phyloP scores from a whole-genome alignment of 2,329 filamentous ascomycete genomes.

The Trichoderma atrobrunneum region DNA sequence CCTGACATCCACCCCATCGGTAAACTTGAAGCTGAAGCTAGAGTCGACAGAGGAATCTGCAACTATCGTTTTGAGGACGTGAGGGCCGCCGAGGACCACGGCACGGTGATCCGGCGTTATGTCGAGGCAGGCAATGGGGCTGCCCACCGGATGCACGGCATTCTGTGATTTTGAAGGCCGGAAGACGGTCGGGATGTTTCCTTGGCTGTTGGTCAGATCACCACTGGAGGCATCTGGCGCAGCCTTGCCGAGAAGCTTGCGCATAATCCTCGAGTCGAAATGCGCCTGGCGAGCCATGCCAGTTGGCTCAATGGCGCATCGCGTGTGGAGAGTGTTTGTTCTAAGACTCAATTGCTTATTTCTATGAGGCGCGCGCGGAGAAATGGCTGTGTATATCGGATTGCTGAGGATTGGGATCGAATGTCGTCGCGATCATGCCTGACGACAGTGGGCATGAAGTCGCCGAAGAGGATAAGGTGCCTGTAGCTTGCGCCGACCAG shows the following conservation, averaged over 20 bases:
- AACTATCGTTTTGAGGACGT: constrained; percentile 59
- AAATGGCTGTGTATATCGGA: neutral
- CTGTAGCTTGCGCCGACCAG: neutral
- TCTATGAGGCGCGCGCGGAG: neutral
- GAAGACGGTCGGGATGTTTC: constrained; percentile 37
- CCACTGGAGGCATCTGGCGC: constrained; percentile 46
- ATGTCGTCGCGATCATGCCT: neutral
- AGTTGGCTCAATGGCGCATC: constrained; percentile 13
- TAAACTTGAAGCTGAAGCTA: constrained; percentile 42
- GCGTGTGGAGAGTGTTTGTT: neutral
- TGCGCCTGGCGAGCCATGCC: constrained; percentile 35
- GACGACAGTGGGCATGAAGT: constrained; percentile 7
- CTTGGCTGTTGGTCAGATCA: constrained; percentile 46
- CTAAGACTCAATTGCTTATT: neutral
- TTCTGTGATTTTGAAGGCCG: constrained; percentile 57
- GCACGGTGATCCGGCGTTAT: constrained; percentile 54
- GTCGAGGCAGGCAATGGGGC: constrained; percentile 57
- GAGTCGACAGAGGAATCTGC: constrained; percentile 44
- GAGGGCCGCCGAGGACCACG: constrained; percentile 56
- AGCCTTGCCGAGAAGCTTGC: constrained; percentile 57
- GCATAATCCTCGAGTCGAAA: constrained; percentile 53
- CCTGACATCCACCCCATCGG: constrained; percentile 58
- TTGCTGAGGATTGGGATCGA: neutral
- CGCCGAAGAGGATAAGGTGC: neutral
- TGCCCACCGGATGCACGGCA: constrained; percentile 49